phyloP scores from a whole-genome alignment of 1,284 basidiomycete species.

The Austroboletus niveus region DNA sequence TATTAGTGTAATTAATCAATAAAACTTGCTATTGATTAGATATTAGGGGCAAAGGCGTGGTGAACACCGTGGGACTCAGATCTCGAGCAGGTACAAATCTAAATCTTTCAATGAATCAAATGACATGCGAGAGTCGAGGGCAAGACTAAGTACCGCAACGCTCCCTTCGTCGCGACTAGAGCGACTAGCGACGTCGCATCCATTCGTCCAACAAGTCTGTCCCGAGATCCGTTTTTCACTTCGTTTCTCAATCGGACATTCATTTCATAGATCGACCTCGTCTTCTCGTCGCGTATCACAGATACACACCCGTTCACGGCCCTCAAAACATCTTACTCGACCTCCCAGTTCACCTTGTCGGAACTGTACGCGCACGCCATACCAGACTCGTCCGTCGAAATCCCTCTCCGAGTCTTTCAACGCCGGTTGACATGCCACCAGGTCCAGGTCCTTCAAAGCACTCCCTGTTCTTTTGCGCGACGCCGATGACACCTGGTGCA shows the following conservation, averaged over 20 bases:
- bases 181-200: constrained; percentile 40
- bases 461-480: constrained; percentile 33
- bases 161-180: constrained; percentile 32
- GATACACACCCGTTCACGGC: constrained; percentile 36
- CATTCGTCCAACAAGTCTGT: constrained; percentile 52
- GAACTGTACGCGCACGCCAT: constrained; percentile 38
- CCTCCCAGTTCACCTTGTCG: constrained; percentile 39
- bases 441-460: constrained; percentile 35
- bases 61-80: too few relatives aligned
- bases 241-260: too few relatives aligned
- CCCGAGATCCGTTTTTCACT: neutral
- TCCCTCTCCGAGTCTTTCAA: too few relatives aligned
- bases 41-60: too few relatives aligned
- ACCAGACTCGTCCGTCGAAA: constrained; percentile 15
- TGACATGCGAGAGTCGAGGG: constrained; percentile 18
- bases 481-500: constrained; percentile 59
- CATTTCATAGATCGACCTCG: constrained; percentile 48
- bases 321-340: constrained; percentile 43
- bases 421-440: too few relatives aligned
- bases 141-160: constrained; percentile 29
- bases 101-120: too few relatives aligned
- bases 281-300: constrained; percentile 43
- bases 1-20: too few relatives aligned
- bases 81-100: too few relatives aligned
- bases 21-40: too few relatives aligned